phyloP scores from a whole-genome alignment of 805 yeast species.

The Saccharomyces paradoxus region DNA sequence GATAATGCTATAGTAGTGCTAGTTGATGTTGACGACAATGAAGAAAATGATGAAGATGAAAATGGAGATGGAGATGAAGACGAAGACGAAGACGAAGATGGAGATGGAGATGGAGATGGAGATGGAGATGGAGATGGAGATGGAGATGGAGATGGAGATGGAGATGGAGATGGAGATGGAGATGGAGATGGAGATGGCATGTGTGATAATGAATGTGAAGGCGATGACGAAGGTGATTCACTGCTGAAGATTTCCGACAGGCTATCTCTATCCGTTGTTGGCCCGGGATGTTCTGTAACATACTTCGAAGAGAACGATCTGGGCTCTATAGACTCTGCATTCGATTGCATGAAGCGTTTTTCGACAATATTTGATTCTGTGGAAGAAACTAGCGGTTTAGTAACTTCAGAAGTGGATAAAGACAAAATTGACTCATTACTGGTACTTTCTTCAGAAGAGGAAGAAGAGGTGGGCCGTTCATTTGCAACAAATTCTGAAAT shows the following conservation, averaged over 20 bases:
- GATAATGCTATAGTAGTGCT: neutral
- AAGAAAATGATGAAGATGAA: neutral
- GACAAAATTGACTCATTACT: neutral
- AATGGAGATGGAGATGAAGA: neutral
- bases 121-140: neutral
- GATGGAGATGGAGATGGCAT: neutral
- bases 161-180: neutral
- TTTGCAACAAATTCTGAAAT: neutral
- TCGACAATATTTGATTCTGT: neutral
- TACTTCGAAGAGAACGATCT: neutral
- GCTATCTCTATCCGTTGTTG: neutral
- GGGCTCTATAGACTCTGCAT: neutral
- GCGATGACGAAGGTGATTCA: neutral
- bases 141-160: neutral
- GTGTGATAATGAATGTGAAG: neutral
- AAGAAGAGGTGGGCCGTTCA: neutral
- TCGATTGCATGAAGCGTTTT: neutral
- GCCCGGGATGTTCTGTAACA: neutral
- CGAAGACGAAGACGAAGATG: neutral
- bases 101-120: neutral
- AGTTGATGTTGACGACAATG: neutral
- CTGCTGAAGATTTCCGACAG: neutral
- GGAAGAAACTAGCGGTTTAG: neutral
- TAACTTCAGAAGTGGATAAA: neutral
- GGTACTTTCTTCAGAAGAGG: neutral